Evolutionary conservation across 345 rosid species (phyloP).

Genomic region (Psidium guajava): DNA sequence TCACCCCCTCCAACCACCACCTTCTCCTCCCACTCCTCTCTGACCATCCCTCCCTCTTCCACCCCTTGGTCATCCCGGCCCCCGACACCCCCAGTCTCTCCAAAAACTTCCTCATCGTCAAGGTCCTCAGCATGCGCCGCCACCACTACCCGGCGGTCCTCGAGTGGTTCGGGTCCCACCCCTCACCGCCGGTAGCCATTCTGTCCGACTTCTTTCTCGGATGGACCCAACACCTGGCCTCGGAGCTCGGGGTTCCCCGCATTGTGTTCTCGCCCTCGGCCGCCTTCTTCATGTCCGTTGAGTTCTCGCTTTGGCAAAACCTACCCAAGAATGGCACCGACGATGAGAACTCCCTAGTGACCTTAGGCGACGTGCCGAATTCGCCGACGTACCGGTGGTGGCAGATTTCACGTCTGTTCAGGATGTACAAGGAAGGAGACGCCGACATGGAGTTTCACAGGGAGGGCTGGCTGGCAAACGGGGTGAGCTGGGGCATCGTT

Average conservation of each 20-base stretch:
- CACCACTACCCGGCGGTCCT: conserved; percentile 25
- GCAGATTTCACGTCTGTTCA: too few relatives aligned
- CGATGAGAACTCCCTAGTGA: background rate
- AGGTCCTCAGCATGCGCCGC: conserved; percentile 14
- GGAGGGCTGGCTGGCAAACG: conserved; percentile 16
- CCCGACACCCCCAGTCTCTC: background rate
- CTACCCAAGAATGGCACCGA: conserved; percentile 2
- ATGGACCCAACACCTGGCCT: conserved; percentile 51
- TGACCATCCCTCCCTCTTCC: conserved; percentile 15
- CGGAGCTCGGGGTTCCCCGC: conserved; percentile 22
- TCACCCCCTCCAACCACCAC: conserved; percentile 28
- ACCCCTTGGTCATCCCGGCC: conserved; percentile 16
- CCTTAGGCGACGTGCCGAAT: conserved; percentile 23
- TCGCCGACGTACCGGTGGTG: conserved; percentile 24
- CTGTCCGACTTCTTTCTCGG: conserved; percentile 56
- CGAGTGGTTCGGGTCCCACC: conserved; percentile 30
- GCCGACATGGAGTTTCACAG: background rate
- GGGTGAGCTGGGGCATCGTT: conserved; percentile 42
- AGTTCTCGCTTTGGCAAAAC: conserved; percentile 12
- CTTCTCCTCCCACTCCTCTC: conserved; percentile 29
- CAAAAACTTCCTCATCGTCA: background rate
- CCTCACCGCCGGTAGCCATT: conserved; percentile 45
- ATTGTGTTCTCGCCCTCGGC: conserved; percentile 51
- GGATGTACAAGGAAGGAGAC: too few relatives aligned
- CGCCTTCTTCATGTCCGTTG: conserved; percentile 15